These are phyloP conservation scores for Dipteronia sinensis DNA, from an alignment of 345 rosid species.

Conservation along the genomic window DNA sequence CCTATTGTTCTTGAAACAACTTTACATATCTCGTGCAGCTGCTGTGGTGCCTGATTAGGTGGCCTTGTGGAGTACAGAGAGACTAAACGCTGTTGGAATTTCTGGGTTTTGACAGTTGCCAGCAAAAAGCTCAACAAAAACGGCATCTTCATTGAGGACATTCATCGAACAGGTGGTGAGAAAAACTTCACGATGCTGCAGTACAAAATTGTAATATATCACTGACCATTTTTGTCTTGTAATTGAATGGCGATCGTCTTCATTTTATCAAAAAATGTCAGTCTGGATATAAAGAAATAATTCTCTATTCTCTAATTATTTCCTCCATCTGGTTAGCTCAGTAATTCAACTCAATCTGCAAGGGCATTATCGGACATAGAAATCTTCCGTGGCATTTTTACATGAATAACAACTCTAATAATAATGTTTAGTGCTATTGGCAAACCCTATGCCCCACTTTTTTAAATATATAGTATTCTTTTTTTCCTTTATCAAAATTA, in stretches of 20 bases:
- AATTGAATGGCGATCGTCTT: not conserved
- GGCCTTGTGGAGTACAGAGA: slow-evolving; percentile 28
- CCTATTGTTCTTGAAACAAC: slow-evolving; percentile 62
- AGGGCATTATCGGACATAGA: not conserved
- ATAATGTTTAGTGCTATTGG: too few relatives aligned
- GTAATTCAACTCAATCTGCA: not conserved
- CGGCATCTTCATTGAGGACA: slow-evolving; percentile 43
- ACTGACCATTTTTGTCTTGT: not conserved
- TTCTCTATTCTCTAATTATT: too few relatives aligned
- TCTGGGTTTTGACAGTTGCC: slow-evolving; percentile 6
- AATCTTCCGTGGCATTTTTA: not conserved
- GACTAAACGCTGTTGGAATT: slow-evolving; percentile 6
- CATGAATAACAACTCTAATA: not conserved
- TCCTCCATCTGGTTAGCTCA: not conserved
- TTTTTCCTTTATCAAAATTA: too few relatives aligned
- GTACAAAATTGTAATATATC: not conserved
- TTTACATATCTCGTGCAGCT: slow-evolving; percentile 45
- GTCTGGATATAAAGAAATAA: too few relatives aligned
- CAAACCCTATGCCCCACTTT: too few relatives aligned
- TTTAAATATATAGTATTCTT: too few relatives aligned
- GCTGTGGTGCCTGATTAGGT: slow-evolving; percentile 16
- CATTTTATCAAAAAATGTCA: not conserved
- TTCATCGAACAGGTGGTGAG: slow-evolving; percentile 49
- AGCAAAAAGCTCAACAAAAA: slow-evolving; percentile 24
- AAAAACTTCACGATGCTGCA: not conserved